A percentile compares a stretch with the other conserved stretches of the same genome.
phyloP scores from a whole-genome alignment of 495 filamentous ascomycete species.

The Pyrenopolyporus hunteri region DNA sequence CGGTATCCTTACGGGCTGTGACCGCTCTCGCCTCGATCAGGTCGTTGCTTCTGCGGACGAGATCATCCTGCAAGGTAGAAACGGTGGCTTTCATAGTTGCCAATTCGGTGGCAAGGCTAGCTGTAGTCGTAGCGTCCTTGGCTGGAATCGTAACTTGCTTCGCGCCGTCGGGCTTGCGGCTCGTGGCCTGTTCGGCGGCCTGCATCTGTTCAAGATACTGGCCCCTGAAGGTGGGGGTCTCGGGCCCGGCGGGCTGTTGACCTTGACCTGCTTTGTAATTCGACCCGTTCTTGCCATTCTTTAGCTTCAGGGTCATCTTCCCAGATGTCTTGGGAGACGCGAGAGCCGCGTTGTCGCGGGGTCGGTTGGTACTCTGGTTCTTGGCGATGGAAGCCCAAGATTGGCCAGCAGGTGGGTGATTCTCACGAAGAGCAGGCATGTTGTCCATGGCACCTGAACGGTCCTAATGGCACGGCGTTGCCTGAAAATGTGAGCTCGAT shows the following conservation, averaged over 20 bases:
- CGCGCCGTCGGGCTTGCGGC: neutral
- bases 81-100: constrained; percentile 1
- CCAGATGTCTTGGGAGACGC: neutral
- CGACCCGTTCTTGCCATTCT: neutral
- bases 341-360: neutral
- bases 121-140: neutral
- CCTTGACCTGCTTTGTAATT: neutral
- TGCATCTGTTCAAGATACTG: neutral
- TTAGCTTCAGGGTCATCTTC: neutral
- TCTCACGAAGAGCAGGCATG: neutral
- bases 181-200: neutral
- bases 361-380: neutral
- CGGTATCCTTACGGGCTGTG: neutral
- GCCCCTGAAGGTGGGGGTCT: neutral
- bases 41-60: constrained; percentile 2
- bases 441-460: neutral
- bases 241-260: neutral
- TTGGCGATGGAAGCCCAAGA: neutral
- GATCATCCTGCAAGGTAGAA: neutral
- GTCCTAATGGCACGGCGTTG: neutral
- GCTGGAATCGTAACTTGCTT: neutral
- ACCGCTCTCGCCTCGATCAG: constrained; percentile 4
- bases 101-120: neutral
- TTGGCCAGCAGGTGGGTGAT: neutral
- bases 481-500: neutral